Evolutionary conservation across 176 grass and related monocot genomes (phyloP), one percentile per base, ranked within the genome.

Genomic region (Microstegium vimineum): DNA sequence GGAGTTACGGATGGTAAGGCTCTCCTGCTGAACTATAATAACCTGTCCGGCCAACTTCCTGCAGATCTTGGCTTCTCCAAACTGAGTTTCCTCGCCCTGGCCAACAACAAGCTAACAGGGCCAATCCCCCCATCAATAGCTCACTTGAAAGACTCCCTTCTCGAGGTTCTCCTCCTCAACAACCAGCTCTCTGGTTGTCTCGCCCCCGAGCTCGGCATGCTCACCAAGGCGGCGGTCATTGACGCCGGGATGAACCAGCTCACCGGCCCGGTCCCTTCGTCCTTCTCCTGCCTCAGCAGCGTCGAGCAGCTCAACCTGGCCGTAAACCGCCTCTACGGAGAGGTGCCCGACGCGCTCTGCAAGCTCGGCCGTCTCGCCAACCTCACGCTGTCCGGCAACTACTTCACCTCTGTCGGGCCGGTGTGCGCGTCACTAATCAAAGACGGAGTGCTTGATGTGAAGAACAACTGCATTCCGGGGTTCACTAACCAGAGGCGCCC

Each of bases 101-200:
- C 89, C 2, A 87, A 85, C 80, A 97, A 97, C 80, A 49, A 68
- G 38, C 85, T 97, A 73, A 90, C 87, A 0, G 94, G 91, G 0
- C 38, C 82, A 20, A 97, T 97, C 15, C 91, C 94, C 0, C 1
- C 8, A 1, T 92, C 94, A 2, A 85, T 97, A 23, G 38, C 2
- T 0, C 10, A 87, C 1, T 0, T 36, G 7, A 51, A 74, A 78
- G 80, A 90, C 8, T 66, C 88, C 0, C 83, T 92, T 25, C 3
- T 84, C 3, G 87, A 94, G 84, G 1, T 94, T 0, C 91, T 97
- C 8, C 87, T 97, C 56, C 84, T 92, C n/a, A 94, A 92, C 73
- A 97, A 97, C 62, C 52, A 42, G 10, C 91, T 97, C 82, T 90
- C 91, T 2, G 94, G 89, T 47, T 97, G 94, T 82, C 86, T 97